Base-by-base conservation (phyloP, 495 filamentous ascomycete genomes). In the Rostrohypoxylon terebratum region DNA sequence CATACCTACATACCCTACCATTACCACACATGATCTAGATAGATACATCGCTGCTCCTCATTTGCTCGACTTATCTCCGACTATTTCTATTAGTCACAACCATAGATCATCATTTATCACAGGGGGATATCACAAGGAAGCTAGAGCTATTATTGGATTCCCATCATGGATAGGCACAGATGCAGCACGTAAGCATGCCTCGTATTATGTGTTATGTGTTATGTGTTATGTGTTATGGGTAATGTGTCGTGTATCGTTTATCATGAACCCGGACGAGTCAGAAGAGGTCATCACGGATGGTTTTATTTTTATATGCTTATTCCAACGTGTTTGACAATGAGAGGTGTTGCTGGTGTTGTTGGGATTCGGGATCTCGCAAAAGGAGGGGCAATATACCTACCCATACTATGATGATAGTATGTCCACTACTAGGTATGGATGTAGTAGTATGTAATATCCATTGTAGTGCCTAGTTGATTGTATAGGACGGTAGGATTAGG, bases 301-400 rank as follows among this genome's bases (percentile, higher is more conserved):
- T 45, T 9, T 25, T 55, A 16, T 20, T 62, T 54, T 55, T 58
- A 28, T 25, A 54, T 42, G 16, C 21, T 1, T 45, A 34, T 45
- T 58, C 57, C 65, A 66, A 73, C 66, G 71, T 73, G 71, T 69
- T 51, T 63, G 31, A 38, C 59, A 55, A 73, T 59, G 50, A 73
- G 61, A 73, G 71, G 71, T 57, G 50, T 28, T 28, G 28, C 33
- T 31, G 71, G 71, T 57, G 50, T 28, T 28, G 28, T 54, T 31
- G 50, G 50, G 33, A 25, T 25, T 54, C 28, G 25, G 50, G 50
- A 54, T 54, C 50, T 54, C n/a, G 11, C 25, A 4, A 42, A 28
- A 45, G 16, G 68, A 59, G 59, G 59, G 51, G 54, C 60, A 16
- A 47, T 16, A 25, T 25, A 42, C 34, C 18, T 28, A 28, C 6